A percentile compares a stretch with the other conserved stretches of the same genome.
These are phyloP conservation scores for Alternaria infectoria DNA, from an alignment of 2,329 filamentous ascomycete species.

Conservation along the genomic window DNA sequence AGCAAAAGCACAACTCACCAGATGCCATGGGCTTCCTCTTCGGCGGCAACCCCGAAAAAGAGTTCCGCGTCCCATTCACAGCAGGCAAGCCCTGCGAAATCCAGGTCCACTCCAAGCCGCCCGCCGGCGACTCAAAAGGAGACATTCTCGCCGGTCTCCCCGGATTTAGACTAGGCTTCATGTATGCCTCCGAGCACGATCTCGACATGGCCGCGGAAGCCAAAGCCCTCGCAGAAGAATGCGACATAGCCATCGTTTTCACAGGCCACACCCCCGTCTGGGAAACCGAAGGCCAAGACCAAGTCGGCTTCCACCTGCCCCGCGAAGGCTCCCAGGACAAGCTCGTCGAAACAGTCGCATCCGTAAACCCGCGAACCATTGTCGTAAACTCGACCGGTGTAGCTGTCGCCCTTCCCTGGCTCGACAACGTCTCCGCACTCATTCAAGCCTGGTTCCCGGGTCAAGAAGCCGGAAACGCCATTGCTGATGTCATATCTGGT, in stretches of 20 bases:
- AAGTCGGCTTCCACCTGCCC: slow-evolving; percentile 62
- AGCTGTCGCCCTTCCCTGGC: slow-evolving; percentile 74
- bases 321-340: slow-evolving; percentile 63
- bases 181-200: slow-evolving; percentile 39
- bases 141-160: slow-evolving; percentile 39
- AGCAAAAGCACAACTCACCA: slow-evolving; percentile 57
- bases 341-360: slow-evolving; percentile 69
- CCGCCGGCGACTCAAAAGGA: slow-evolving; percentile 52
- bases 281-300: slow-evolving; percentile 67
- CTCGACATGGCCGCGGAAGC: slow-evolving; percentile 35
- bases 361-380: slow-evolving; percentile 71
- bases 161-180: slow-evolving; percentile 45
- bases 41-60: slow-evolving; percentile 68
- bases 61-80: slow-evolving; percentile 63
- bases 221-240: slow-evolving; percentile 32
- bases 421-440: slow-evolving; percentile 51
- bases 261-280: slow-evolving; percentile 44
- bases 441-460: slow-evolving; percentile 53
- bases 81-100: slow-evolving; percentile 66
- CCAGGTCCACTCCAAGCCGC: slow-evolving; percentile 64
- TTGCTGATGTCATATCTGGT: slow-evolving; percentile 52
- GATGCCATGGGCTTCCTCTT: slow-evolving; percentile 71
- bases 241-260: slow-evolving; percentile 41
- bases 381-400: slow-evolving; percentile 81
- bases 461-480: slow-evolving; percentile 51